phyloP scores from a whole-genome alignment of 2,329 filamentous ascomycete genomes.

The Aspergillus fumigatiaffinis region DNA sequence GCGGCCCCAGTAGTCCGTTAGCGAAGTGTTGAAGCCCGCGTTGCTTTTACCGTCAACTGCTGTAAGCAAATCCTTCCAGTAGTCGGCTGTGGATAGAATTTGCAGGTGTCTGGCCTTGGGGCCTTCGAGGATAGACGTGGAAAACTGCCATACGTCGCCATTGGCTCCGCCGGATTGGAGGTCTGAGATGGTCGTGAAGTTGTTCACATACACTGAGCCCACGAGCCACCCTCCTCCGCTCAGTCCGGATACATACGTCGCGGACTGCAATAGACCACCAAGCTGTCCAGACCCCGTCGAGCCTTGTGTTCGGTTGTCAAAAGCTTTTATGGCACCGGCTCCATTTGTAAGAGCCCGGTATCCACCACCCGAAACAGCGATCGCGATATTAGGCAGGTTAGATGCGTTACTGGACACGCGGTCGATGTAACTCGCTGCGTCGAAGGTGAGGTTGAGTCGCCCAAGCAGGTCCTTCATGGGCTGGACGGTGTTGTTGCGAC shows the following conservation, averaged over 20 bases:
- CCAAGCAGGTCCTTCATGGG: conserved; percentile 68
- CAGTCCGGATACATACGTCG: conserved; percentile 75
- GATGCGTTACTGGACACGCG: conserved; percentile 28
- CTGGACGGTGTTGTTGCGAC: conserved; percentile 66
- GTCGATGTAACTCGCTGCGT: conserved; percentile 68
- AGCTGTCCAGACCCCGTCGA: conserved; percentile 42
- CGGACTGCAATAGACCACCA: conserved; percentile 69
- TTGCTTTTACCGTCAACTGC: conserved; percentile 59
- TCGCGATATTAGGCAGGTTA: conserved; percentile 14
- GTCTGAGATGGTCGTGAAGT: conserved; percentile 64
- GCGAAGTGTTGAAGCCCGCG: conserved; percentile 63
- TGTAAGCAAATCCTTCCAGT: conserved; percentile 58
- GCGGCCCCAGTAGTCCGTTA: conserved; percentile 85
- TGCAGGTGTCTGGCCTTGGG: conserved; percentile 47
- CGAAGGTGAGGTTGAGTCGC: conserved; percentile 70
- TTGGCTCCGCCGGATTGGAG: conserved; percentile 48
- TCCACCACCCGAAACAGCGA: conserved; percentile 64
- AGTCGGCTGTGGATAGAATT: conserved; percentile 49
- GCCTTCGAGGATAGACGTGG: conserved; percentile 57
- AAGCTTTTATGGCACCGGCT: conserved; percentile 71
- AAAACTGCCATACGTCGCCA: conserved; percentile 58
- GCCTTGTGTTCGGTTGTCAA: conserved; percentile 65
- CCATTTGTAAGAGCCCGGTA: conserved; percentile 79
- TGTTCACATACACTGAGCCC: conserved; percentile 71
- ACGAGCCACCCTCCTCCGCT: conserved; percentile 82